Evolutionary conservation across 2,329 filamentous ascomycete genomes (phyloP).

Genomic region (Stromatinia cepivora): DNA sequence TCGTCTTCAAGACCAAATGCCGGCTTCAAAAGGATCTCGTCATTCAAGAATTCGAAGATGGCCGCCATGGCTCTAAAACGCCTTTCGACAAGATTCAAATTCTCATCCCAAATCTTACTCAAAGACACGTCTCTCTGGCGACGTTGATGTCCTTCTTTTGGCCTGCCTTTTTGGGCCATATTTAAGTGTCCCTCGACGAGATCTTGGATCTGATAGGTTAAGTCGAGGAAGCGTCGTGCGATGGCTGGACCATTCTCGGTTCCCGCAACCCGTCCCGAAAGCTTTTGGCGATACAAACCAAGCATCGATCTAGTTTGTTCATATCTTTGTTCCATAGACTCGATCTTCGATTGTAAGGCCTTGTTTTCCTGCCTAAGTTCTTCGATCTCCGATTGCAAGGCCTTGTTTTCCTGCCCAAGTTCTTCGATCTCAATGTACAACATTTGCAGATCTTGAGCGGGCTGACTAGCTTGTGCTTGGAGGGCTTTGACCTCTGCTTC

Average conservation of each 20-base stretch:
- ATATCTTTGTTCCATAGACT: neutral
- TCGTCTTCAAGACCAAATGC: conserved; percentile 20
- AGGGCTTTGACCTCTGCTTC: neutral
- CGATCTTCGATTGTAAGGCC: neutral
- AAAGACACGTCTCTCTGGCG: neutral
- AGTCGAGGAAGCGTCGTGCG: too few species aligned
- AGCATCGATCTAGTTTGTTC: too few species aligned
- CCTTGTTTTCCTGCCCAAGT: neutral
- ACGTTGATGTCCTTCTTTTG: neutral
- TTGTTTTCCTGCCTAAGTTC: neutral
- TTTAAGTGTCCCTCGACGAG: neutral
- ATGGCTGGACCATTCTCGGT: too few species aligned
- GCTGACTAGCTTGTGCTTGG: neutral
- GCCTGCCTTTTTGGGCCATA: neutral
- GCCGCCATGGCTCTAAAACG: neutral
- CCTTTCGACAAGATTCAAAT: accelerated
- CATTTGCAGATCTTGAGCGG: neutral
- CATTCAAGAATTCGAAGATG: conserved; percentile 17
- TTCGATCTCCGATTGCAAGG: neutral
- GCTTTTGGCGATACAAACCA: too few species aligned
- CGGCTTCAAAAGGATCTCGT: conserved; percentile 5
- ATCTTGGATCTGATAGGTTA: too few species aligned
- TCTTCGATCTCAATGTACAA: neutral
- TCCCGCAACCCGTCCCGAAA: too few species aligned
- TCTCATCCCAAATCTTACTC: neutral